These are phyloP conservation scores for Penicillium tannophilum DNA, from an alignment of 495 filamentous ascomycete species.

Conservation along the genomic window DNA sequence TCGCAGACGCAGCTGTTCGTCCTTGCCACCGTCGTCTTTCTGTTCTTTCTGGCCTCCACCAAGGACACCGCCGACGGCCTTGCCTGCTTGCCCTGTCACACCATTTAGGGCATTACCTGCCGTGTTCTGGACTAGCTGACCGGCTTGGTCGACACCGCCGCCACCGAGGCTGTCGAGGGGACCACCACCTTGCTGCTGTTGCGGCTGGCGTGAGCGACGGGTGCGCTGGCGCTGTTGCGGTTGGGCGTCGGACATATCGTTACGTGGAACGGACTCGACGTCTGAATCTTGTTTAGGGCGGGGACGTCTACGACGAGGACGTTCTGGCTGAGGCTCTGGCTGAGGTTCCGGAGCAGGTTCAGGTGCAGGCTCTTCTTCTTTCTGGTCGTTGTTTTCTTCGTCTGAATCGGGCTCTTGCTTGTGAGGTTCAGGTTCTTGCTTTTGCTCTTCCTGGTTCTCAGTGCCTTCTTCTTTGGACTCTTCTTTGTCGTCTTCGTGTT, in stretches of 20 bases:
- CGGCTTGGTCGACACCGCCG: constrained; percentile 57
- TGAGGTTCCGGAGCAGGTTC: constrained; percentile 14
- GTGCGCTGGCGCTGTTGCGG: constrained; percentile 43
- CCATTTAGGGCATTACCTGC: constrained; percentile 61
- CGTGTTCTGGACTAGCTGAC: constrained; percentile 63
- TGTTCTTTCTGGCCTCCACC: constrained; percentile 44
- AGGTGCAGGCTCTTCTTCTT: constrained; percentile 17
- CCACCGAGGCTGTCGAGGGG: constrained; percentile 55
- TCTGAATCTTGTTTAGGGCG: constrained; percentile 41
- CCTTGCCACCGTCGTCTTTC: constrained; percentile 51
- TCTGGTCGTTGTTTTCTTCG: constrained; percentile 18
- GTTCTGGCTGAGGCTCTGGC: constrained; percentile 29
- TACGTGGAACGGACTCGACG: constrained; percentile 37
- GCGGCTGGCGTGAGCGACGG: constrained; percentile 31
- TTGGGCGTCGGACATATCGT: constrained; percentile 39
- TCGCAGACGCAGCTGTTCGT: constrained; percentile 74
- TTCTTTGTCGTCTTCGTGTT: constrained; percentile 19
- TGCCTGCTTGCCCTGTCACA: constrained; percentile 58
- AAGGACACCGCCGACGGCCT: constrained; percentile 55
- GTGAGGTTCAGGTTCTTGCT: constrained; percentile 12
- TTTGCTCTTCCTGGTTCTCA: constrained; percentile 21
- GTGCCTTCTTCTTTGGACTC: constrained; percentile 18
- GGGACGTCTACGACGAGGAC: constrained; percentile 30
- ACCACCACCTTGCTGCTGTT: constrained; percentile 44
- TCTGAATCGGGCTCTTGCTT: constrained; percentile 18